Percentiles rank a stretch among this genome's conserved stretches.
These are phyloP conservation scores for Arthrinium phaeospermum DNA, from an alignment of 2,329 filamentous ascomycete genomes.

Conservation along the genomic window DNA sequence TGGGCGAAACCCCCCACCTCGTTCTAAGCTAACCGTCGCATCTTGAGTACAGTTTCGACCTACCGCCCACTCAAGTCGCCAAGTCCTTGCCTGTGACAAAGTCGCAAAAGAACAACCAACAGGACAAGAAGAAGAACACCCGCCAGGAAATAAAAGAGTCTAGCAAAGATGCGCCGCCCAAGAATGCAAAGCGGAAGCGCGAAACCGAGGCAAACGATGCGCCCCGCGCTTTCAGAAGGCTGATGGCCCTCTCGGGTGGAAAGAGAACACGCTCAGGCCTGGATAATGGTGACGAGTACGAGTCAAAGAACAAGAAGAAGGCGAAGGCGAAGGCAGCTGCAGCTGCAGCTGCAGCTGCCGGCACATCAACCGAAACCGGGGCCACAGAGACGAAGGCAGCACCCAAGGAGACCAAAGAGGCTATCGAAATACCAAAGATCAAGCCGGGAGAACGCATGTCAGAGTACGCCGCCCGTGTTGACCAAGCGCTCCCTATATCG, in stretches of 20 bases:
- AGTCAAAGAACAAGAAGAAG: constrained; percentile 40
- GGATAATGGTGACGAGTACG: constrained; percentile 65
- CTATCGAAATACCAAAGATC: constrained; percentile 66
- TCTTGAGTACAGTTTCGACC: constrained; percentile 49
- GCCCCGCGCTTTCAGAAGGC: constrained; percentile 82
- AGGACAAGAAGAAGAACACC: constrained; percentile 39
- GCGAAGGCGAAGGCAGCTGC: constrained; percentile 34
- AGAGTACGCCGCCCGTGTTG: constrained; percentile 82
- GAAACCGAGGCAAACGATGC: constrained; percentile 68
- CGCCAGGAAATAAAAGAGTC: constrained; percentile 36
- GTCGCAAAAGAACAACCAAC: constrained; percentile 3
- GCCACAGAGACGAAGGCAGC: constrained; percentile 41
- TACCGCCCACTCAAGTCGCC: constrained; percentile 56
- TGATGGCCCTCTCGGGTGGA: constrained; percentile 77
- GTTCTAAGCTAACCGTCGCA: constrained; percentile 12
- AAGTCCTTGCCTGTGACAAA: constrained; percentile 54
- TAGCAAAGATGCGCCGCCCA: constrained; percentile 36
- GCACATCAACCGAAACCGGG: constrained; percentile 25
- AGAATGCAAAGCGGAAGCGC: constrained; percentile 55
- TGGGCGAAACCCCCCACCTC: background rate
- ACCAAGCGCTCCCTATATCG: constrained; percentile 79
- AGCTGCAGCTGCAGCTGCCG: constrained; percentile 30
- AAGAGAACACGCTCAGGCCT: constrained; percentile 68
- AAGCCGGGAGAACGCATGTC: constrained; percentile 82
- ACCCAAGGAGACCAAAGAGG: constrained; percentile 51